Percentiles rank a stretch among this genome's conserved stretches.
These are phyloP conservation scores for Thymus mandschuricus DNA, from an alignment of 257 asterid genomes.

Conservation along the genomic window DNA sequence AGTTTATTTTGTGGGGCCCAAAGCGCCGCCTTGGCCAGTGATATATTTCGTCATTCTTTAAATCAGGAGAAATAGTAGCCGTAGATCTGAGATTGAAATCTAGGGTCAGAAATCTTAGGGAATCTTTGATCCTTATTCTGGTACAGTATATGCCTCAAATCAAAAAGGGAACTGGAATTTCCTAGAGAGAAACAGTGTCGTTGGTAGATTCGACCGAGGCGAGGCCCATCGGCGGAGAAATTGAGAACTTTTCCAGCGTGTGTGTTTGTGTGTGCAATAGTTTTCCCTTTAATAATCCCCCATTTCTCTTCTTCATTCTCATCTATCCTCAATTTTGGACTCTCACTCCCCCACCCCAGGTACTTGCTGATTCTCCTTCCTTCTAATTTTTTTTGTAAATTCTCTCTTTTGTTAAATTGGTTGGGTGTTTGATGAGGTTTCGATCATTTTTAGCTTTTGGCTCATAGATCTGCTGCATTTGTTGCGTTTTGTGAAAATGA, in stretches of 20 bases:
- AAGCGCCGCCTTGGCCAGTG: not conserved
- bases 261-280: constrained; percentile 24
- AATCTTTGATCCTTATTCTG: constrained; percentile 23
- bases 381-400: too few species aligned
- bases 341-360: constrained; percentile 14
- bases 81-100: not conserved
- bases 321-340: constrained; percentile 6
- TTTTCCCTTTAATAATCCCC: not conserved
- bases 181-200: not conserved
- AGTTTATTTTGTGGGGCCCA: too few species aligned
- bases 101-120: constrained; percentile 24
- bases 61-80: constrained; percentile 16
- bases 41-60: not conserved
- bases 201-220: constrained; percentile 37
- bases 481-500: not conserved
- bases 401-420: not conserved
- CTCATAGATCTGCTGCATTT: too few species aligned
- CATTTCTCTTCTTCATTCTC: not conserved
- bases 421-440: not conserved
- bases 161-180: not conserved
- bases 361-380: constrained; percentile 12
- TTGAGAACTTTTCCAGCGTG: constrained; percentile 21
- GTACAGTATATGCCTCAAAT: not conserved
- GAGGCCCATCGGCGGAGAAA: constrained; percentile 44
- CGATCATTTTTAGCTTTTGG: not conserved